Conservation (phyloP, 2,329 filamentous ascomycete genomes). For the Colletotrichum sp. region DNA sequence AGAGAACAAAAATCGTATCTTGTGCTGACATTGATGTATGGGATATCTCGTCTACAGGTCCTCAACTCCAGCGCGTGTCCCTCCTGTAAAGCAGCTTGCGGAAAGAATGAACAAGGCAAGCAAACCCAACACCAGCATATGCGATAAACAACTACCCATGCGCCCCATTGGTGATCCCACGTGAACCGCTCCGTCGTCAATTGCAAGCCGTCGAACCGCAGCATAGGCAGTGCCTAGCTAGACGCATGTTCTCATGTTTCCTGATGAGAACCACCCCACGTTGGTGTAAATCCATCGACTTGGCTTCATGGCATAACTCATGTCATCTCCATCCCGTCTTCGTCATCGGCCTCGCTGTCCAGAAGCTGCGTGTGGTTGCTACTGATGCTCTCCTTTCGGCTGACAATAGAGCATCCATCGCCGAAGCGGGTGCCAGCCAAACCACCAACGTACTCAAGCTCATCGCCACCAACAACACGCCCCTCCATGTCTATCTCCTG, state of each 20-base stretch:
- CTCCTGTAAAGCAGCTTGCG: background rate
- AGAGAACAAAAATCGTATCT: background rate
- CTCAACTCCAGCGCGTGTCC: background rate
- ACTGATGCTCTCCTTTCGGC: slow-evolving; percentile 64
- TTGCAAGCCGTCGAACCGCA: background rate
- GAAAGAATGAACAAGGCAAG: background rate
- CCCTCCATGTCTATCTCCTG: slow-evolving; percentile 94
- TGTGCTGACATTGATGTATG: background rate
- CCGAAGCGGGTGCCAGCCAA: slow-evolving; percentile 52
- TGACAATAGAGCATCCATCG: slow-evolving; percentile 39
- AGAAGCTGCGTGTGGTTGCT: slow-evolving; percentile 63
- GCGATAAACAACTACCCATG: background rate
- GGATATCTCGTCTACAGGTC: slow-evolving; percentile 14
- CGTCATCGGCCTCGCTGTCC: slow-evolving; percentile 64
- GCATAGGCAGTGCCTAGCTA: background rate
- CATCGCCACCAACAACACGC: slow-evolving; percentile 87
- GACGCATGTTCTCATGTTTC: no score
- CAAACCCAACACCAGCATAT: slow-evolving; percentile 3
- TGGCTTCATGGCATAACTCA: slow-evolving; percentile 21
- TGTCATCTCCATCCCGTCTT: slow-evolving; percentile 67
- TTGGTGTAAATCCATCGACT: background rate
- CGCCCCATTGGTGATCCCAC: background rate
- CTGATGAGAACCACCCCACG: background rate
- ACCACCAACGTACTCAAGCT: slow-evolving; percentile 67
- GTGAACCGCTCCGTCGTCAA: slow-evolving; percentile 6